Conservation (phyloP, 108 stramenopile genomes). For the Cyclotella sp. region DNA sequence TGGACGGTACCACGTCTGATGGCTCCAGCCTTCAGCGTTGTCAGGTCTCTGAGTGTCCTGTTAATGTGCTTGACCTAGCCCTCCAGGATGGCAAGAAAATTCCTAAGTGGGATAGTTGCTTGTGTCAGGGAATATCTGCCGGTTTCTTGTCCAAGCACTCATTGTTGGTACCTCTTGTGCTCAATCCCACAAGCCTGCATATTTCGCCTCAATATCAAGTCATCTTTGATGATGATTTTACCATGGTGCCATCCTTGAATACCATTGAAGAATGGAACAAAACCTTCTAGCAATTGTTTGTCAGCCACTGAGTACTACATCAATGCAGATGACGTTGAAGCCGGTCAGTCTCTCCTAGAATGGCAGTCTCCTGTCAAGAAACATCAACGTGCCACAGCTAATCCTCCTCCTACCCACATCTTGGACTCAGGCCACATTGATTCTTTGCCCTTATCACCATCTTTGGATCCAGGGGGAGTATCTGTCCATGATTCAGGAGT, state of each 20-base stretch:
- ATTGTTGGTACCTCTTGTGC: not conserved
- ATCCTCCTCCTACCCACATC: too few relatives aligned
- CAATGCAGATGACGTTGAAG: not conserved
- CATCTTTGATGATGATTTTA: conserved; percentile 19
- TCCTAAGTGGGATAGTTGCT: not conserved
- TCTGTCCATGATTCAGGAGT: too few relatives aligned
- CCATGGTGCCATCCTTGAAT: conserved; percentile 1
- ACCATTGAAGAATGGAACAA: not conserved
- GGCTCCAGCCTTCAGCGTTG: not conserved
- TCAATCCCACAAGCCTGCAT: conserved; percentile 5
- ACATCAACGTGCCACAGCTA: too few relatives aligned
- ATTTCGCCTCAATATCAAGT: conserved; percentile 30
- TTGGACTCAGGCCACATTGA: too few relatives aligned
- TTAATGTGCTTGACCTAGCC: conserved; percentile 20
- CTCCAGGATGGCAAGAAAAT: conserved; percentile 8
- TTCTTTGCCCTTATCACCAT: too few relatives aligned
- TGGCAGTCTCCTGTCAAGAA: conserved; percentile 2
- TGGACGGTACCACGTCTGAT: not conserved
- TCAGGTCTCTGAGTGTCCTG: conserved; percentile 33
- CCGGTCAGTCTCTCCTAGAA: not conserved
- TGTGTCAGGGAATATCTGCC: not conserved
- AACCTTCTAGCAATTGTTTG: not conserved
- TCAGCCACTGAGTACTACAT: not conserved
- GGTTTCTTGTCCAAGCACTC: conserved; percentile 1
- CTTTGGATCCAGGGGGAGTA: too few relatives aligned